Evolutionary conservation across 2,329 filamentous ascomycete species (phyloP).

Genomic region (Pyrenophora tritici-repentis): DNA sequence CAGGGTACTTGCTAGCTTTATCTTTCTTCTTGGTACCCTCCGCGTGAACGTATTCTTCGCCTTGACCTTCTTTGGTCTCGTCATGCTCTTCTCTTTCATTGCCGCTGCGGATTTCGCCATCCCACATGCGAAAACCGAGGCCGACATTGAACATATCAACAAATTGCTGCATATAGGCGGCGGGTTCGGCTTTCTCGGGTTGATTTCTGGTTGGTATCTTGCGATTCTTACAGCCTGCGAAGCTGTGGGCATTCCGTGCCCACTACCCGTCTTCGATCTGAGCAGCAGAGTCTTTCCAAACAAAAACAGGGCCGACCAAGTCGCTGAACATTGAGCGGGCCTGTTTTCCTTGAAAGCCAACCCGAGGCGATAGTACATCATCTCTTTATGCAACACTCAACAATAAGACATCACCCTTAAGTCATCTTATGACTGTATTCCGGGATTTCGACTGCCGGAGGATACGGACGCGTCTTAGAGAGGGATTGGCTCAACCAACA

Average conservation of each 20-base stretch:
- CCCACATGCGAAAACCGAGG: slow-evolving; percentile 13
- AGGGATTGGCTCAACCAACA: no score
- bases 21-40: slow-evolving; percentile 25
- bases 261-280: slow-evolving; percentile 24
- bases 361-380: background rate
- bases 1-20: slow-evolving; percentile 24
- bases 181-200: slow-evolving; percentile 23
- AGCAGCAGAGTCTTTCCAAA: slow-evolving; percentile 25
- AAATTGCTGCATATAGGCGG: slow-evolving; percentile 21
- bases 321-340: background rate
- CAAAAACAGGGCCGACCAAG: slow-evolving; percentile 1
- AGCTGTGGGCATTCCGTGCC: slow-evolving; percentile 27
- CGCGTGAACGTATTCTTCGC: slow-evolving; percentile 28
- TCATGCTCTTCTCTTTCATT: slow-evolving; percentile 27
- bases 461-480: no score
- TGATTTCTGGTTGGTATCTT: slow-evolving; percentile 26
- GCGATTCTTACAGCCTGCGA: slow-evolving; percentile 25
- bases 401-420: no score
- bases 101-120: slow-evolving; percentile 24
- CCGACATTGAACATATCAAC: slow-evolving; percentile 20
- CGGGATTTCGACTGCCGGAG: no score
- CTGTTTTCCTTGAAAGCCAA: background rate
- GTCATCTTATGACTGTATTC: no score
- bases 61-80: slow-evolving; percentile 22
- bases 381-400: no score